A percentile compares a stretch with the other conserved stretches of the same genome.
Conservation (phyloP, 345 rosid genomes). For the Sisymbrium irio region DNA sequence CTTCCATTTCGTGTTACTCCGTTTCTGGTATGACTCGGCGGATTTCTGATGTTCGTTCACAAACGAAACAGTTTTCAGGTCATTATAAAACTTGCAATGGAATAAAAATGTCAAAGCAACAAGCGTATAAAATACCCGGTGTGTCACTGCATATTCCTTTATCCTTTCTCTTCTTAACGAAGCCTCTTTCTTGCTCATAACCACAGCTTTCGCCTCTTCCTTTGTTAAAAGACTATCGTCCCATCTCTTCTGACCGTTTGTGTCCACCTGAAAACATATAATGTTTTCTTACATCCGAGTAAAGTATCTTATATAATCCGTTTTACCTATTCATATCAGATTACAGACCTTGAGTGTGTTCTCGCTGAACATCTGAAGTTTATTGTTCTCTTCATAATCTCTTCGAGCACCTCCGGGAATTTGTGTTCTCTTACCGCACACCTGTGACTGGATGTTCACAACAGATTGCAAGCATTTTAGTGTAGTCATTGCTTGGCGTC, state of each 20-base stretch:
- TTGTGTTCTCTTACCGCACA: constrained; percentile 54
- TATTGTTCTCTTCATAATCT: constrained; percentile 43
- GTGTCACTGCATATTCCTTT: constrained; percentile 57
- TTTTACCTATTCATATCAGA: background rate
- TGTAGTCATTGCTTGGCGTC: constrained; percentile 79
- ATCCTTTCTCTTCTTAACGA: constrained; percentile 60
- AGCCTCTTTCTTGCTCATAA: constrained; percentile 73
- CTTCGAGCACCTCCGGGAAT: constrained; percentile 32
- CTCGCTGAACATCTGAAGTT: constrained; percentile 47
- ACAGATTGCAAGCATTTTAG: constrained; percentile 83
- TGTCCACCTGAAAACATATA: constrained; percentile 53
- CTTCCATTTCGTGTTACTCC: constrained; percentile 64
- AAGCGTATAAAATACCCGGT: constrained; percentile 48
- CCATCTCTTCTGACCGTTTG: constrained; percentile 69
- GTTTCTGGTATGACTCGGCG: constrained; percentile 65
- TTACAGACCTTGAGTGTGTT: constrained; percentile 50
- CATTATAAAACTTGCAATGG: constrained; percentile 13
- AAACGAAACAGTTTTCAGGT: background rate
- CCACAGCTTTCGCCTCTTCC: constrained; percentile 64
- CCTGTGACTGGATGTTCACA: constrained; percentile 74
- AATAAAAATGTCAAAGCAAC: background rate
- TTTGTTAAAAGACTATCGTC: constrained; percentile 77
- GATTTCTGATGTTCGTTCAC: constrained; percentile 53
- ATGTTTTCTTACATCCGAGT: background rate
- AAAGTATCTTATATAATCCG: background rate